Conservation (phyloP, 441 rosid genomes). For the Mallotus japonicus region DNA sequence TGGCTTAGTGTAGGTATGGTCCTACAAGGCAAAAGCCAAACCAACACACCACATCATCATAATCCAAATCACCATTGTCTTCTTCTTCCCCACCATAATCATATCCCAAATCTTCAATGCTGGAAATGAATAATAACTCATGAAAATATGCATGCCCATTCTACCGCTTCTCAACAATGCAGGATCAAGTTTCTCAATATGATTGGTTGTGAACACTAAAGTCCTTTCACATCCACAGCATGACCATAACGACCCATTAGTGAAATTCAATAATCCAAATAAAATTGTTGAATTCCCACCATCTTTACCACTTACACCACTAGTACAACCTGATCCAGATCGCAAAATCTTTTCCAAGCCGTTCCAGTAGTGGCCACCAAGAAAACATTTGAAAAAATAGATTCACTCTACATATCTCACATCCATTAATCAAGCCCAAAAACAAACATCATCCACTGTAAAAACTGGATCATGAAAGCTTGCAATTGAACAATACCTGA, state of each 20-base stretch:
- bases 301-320: conserved; percentile 33
- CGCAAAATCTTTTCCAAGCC: conserved; percentile 7
- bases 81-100: not conserved
- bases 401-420: no score
- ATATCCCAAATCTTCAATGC: conserved; percentile 52
- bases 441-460: no score
- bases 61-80: conserved; percentile 35
- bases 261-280: conserved; percentile 83
- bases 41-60: conserved; percentile 37
- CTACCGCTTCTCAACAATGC: conserved; percentile 86
- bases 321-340: no score
- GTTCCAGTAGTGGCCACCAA: conserved; percentile 33
- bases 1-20: conserved; percentile 32
- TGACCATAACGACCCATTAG: conserved; percentile 85
- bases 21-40: conserved; percentile 39
- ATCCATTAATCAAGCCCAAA: no score
- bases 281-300: conserved; percentile 65
- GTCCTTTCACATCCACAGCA: conserved; percentile 94
- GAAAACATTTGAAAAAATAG: no score
- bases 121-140: conserved; percentile 66
- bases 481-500: conserved; percentile 57
- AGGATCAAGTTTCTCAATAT: conserved; percentile 75
- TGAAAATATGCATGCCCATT: conserved; percentile 92
- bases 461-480: no score
- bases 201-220: conserved; percentile 90